phyloP scores from a whole-genome alignment of 805 yeast genomes.

The Starmera quercuum region DNA sequence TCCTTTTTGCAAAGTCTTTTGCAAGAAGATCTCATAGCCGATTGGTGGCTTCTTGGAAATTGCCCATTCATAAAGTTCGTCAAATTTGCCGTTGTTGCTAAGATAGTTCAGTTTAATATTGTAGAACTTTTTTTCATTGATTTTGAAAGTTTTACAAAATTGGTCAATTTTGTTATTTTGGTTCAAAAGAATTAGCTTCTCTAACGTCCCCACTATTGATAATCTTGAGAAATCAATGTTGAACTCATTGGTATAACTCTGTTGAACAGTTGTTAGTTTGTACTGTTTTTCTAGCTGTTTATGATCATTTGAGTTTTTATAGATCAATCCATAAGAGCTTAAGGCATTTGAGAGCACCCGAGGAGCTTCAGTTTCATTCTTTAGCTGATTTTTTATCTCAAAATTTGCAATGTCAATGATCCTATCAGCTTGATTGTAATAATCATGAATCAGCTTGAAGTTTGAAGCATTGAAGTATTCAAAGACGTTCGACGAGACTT shows the following conservation, averaged over 20 bases:
- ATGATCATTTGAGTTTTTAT: conserved; percentile 26
- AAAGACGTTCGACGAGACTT: conserved; percentile 28
- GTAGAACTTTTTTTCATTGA: conserved; percentile 51
- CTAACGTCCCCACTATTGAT: conserved; percentile 42
- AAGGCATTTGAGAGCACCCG: conserved; percentile 21
- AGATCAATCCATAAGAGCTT: conserved; percentile 25
- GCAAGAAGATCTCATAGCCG: conserved; percentile 53
- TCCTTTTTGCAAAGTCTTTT: conserved; percentile 7
- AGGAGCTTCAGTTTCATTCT: conserved; percentile 8
- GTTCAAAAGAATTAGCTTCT: conserved; percentile 34
- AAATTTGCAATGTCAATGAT: conserved; percentile 37
- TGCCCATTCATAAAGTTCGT: conserved; percentile 47
- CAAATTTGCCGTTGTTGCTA: conserved; percentile 42
- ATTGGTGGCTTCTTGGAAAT: conserved; percentile 54
- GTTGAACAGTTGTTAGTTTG: conserved; percentile 36
- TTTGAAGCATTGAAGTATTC: conserved; percentile 27
- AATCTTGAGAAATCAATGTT: conserved; percentile 31
- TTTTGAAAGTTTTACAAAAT: conserved; percentile 43
- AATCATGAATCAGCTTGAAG: conserved; percentile 38
- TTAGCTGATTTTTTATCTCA: conserved; percentile 23
- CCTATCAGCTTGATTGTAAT: conserved; percentile 58
- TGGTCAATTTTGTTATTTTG: conserved; percentile 43
- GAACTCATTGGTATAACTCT: conserved; percentile 33
- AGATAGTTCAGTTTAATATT: conserved; percentile 43
- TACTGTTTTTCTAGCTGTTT: conserved; percentile 37